Percentiles rank a stretch among this genome's conserved stretches.
Conservation (phyloP, 208 protist species). For the Crithidia expoeki region DNA sequence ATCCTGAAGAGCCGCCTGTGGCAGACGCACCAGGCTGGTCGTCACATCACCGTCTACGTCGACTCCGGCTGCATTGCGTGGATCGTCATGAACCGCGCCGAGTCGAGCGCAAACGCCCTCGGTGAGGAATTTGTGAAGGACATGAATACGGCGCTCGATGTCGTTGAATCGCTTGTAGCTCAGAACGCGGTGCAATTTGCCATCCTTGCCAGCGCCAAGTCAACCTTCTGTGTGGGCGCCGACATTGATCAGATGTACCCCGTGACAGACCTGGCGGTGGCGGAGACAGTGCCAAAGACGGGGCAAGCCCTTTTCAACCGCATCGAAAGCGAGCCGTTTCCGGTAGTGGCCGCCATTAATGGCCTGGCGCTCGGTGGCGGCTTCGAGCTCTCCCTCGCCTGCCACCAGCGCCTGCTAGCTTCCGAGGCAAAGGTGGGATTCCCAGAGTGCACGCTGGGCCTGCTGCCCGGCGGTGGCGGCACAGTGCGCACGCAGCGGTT, state of each 20-base stretch:
- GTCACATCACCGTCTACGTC: slow-evolving; percentile 76
- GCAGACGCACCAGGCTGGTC: slow-evolving; percentile 52
- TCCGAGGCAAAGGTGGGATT: slow-evolving; percentile 68
- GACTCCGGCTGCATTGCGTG: slow-evolving; percentile 75
- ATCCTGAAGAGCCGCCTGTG: slow-evolving; percentile 56
- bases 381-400: slow-evolving; percentile 95
- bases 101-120: slow-evolving; percentile 77
- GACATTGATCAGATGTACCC: slow-evolving; percentile 86
- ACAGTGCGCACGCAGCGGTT: slow-evolving; percentile 95
- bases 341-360: slow-evolving; percentile 94
- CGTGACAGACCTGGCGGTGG: slow-evolving; percentile 51
- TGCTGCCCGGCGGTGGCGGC: slow-evolving; percentile 94
- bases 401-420: slow-evolving; percentile 85
- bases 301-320: slow-evolving; percentile 77
- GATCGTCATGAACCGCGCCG: slow-evolving; percentile 85
- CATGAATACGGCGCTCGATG: slow-evolving; percentile 58
- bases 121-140: slow-evolving; percentile 62
- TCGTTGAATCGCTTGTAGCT: slow-evolving; percentile 67
- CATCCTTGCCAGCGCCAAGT: slow-evolving; percentile 77
- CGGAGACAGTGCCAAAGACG: slow-evolving; percentile 35
- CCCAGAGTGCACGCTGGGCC: slow-evolving; percentile 93
- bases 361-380: slow-evolving; percentile 94
- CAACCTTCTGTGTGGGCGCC: slow-evolving; percentile 82
- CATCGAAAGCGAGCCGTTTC: slow-evolving; percentile 63
- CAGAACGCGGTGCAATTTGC: slow-evolving; percentile 58